Conservation (phyloP, 1,284 basidiomycete species). For the Irpex lacteus region DNA sequence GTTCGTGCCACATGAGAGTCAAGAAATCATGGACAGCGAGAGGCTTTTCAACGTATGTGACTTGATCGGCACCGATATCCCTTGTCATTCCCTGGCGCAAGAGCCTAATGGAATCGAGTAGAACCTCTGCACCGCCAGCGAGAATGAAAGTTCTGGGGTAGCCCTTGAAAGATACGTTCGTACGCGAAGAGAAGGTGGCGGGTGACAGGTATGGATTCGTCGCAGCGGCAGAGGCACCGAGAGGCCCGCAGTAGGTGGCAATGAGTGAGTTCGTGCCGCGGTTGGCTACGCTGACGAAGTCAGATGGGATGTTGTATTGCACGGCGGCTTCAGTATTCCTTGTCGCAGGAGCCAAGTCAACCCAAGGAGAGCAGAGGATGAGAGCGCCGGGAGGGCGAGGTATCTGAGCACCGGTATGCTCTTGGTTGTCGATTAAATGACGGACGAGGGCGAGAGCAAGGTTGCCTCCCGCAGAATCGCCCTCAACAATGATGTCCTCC, state of each 20-base stretch:
- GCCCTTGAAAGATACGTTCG: constrained; percentile 40
- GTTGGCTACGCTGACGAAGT: not conserved
- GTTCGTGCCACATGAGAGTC: constrained; percentile 48
- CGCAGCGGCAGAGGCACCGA: constrained; percentile 25
- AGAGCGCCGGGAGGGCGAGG: constrained; percentile 31
- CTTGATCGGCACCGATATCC: constrained; percentile 37
- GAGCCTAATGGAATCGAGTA: constrained; percentile 44
- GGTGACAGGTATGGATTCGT: constrained; percentile 56
- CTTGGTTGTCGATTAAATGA: constrained; percentile 24
- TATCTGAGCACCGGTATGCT: constrained; percentile 12
- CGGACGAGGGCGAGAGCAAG: constrained; percentile 40
- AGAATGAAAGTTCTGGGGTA: constrained; percentile 57
- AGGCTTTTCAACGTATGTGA: constrained; percentile 43
- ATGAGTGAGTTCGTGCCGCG: not conserved
- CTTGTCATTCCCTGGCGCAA: constrained; percentile 20
- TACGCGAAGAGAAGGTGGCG: constrained; percentile 38
- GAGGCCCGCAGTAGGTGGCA: constrained; percentile 4
- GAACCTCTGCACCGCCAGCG: constrained; percentile 50
- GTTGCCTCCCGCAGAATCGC: constrained; percentile 57
- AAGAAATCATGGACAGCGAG: constrained; percentile 56
- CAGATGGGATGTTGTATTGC: constrained; percentile 35
- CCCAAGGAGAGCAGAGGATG: constrained; percentile 56
- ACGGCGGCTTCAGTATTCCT: constrained; percentile 34
- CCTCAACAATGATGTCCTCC: constrained; percentile 45
- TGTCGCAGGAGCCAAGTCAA: constrained; percentile 42